Evolutionary conservation across 2,329 filamentous ascomycete species (phyloP), one percentile per base, ranked within the genome.

Genomic region (Fusarium miscanthi): DNA sequence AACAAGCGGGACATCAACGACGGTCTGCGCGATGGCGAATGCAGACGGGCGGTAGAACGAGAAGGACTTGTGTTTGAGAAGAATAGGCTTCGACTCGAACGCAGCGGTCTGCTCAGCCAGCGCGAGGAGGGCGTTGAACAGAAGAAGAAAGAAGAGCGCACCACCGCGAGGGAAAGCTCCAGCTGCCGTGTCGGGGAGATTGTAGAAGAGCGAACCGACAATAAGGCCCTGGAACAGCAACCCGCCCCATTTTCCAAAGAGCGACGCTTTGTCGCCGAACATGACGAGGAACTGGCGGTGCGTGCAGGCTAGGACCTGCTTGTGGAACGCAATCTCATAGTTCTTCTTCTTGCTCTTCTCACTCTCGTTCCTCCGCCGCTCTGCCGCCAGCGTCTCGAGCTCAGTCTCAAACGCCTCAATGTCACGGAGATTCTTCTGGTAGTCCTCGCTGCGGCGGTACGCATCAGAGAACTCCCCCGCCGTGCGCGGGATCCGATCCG

Each of bases 221-320:
- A 97, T 93, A 16, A 97, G 85, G 4, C 82, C 85, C 77, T 94
- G 93, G 64, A 92, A 89, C 49, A 96, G 80, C 62, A 95, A 91
- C 74, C 94, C 94, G 78, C 94, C 92, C 77, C 92, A 88, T 78
- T 96, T 96, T 27, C 93, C 95, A 77, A 91, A 91, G 1, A 96
- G 85, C 0, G 93, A 93, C 0, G 90, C 90, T 61, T 86, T 90
- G 80, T 97, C 93, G 43, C 94, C 93, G 78, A 89, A 88, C 33
- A 94, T 88, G 35, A 97, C 87, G 89, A 93, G 94, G 76, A 94
- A 92, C 79, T 97, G 93, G 23, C 94, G 89, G 65, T 90, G 87
- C 0, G 92, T 93, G 82, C 92, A 85, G 9, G 90, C 90, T 23
- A 88, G 77, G 8, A 96, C 91, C 80, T 97, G 94, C 27, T 90